phyloP scores from a whole-genome alignment of 345 rosid species.

The Salix koriyanagi region DNA sequence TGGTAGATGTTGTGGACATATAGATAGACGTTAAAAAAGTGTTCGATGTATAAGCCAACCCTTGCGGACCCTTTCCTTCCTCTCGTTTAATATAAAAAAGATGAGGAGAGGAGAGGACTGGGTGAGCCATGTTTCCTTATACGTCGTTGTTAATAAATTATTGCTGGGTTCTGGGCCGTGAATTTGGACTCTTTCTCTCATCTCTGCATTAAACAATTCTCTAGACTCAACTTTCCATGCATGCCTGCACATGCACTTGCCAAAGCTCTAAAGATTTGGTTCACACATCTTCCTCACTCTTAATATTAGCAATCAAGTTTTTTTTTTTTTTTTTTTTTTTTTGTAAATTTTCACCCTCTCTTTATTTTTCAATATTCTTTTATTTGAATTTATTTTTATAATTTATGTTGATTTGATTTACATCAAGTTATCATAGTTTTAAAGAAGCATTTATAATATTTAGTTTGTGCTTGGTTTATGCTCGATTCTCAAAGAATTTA shows the following conservation, averaged over 20 bases:
- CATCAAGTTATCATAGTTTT: too few relatives aligned
- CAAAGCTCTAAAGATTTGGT: slow-evolving; percentile 4
- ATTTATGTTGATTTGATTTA: too few relatives aligned
- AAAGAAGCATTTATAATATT: too few relatives aligned
- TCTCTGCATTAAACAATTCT: background rate
- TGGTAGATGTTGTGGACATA: background rate
- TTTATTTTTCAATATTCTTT: too few relatives aligned
- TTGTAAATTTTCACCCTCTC: too few relatives aligned
- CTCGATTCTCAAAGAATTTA: too few relatives aligned
- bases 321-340: too few relatives aligned
- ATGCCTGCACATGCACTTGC: slow-evolving; percentile 60
- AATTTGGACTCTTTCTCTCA: slow-evolving; percentile 42
- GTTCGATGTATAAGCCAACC: slow-evolving; percentile 48
- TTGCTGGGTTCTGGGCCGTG: slow-evolving; percentile 62
- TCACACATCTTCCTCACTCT: too few relatives aligned
- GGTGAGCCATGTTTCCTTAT: slow-evolving; percentile 54
- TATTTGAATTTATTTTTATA: too few relatives aligned
- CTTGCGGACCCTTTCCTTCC: slow-evolving; percentile 19
- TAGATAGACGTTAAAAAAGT: slow-evolving; percentile 1
- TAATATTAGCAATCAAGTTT: too few relatives aligned
- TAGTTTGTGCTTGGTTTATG: too few relatives aligned
- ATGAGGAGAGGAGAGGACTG: background rate
- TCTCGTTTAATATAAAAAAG: slow-evolving; percentile 29
- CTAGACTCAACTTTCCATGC: slow-evolving; percentile 65
- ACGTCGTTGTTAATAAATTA: slow-evolving; percentile 52